A percentile compares a stretch with the other conserved stretches of the same genome.
Evolutionary conservation across 345 rosid genomes (phyloP).

Genomic region (Moricandia moricandioides): DNA sequence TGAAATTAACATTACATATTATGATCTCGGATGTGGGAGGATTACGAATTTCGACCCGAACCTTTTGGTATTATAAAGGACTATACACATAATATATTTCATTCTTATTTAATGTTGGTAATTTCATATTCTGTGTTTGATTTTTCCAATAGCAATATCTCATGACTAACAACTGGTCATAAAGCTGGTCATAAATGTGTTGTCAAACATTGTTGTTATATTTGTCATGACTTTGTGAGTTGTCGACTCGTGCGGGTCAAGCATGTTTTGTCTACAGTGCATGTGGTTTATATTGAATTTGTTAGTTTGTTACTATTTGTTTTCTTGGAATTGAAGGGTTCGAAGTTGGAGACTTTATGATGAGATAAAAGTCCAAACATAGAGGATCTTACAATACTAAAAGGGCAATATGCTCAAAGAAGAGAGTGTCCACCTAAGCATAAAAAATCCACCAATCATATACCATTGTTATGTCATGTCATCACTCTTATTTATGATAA

Average conservation of each 20-base stretch:
- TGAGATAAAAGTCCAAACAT: neutral
- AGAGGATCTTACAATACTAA: no score
- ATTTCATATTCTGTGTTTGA: neutral
- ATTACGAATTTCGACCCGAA: no score
- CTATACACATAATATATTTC: neutral
- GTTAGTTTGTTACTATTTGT: neutral
- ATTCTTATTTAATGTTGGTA: neutral
- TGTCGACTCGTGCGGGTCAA: slow-evolving; percentile 4
- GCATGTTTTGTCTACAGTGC: neutral
- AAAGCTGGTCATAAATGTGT: neutral
- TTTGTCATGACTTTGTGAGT: neutral
- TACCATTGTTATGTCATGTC: no score
- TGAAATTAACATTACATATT: no score
- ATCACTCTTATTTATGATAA: no score
- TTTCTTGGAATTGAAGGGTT: neutral
- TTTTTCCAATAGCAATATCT: neutral
- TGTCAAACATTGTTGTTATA: neutral
- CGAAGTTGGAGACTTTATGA: neutral
- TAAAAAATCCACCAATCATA: no score
- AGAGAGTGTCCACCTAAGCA: no score
- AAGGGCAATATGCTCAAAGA: no score
- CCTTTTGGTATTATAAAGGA: no score
- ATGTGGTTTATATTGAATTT: slow-evolving; percentile 5
- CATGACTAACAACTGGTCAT: neutral
- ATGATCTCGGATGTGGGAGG: no score